These are phyloP conservation scores for Chlorella sp. DNA, from an alignment of 139 green algal species.

Conservation along the genomic window DNA sequence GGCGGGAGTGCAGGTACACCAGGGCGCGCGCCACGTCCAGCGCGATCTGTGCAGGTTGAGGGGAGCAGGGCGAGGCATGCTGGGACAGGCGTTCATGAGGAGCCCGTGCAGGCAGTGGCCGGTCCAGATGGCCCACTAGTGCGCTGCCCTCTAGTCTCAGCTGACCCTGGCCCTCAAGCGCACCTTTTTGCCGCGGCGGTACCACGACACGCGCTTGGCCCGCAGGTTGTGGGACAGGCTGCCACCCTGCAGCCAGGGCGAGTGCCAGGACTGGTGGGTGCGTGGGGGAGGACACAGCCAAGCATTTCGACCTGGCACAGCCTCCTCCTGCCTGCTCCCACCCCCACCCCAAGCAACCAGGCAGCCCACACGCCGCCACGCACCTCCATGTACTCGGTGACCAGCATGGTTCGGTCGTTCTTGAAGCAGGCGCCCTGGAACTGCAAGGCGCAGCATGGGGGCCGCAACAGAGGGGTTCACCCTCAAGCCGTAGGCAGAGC, in stretches of 20 bases:
- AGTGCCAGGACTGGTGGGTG: too few species aligned
- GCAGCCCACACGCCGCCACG: too few species aligned
- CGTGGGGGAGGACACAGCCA: too few species aligned
- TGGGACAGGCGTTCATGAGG: not conserved
- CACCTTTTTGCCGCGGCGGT: conserved; percentile 34
- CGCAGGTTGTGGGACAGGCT: conserved; percentile 51
- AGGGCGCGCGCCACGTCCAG: conserved; percentile 55
- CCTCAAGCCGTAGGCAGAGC: not conserved
- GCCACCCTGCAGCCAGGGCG: conserved; percentile 18
- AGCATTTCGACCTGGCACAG: too few species aligned
- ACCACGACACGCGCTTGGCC: conserved; percentile 33
- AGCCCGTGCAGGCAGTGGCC: too few species aligned
- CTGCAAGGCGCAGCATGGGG: not conserved
- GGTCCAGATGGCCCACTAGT: too few species aligned
- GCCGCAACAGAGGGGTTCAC: too few species aligned
- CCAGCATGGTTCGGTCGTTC: conserved; percentile 39
- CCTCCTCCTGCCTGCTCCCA: too few species aligned
- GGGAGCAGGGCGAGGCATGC: not conserved
- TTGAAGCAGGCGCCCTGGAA: conserved; percentile 39
- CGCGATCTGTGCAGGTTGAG: conserved; percentile 25
- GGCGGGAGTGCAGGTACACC: conserved; percentile 44
- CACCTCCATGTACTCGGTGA: conserved; percentile 62
- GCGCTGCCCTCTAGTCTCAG: too few species aligned
- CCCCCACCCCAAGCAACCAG: too few species aligned
- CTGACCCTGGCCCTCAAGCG: too few species aligned